Percentiles rank a stretch among this genome's conserved stretches.
phyloP scores from a whole-genome alignment of 1,139 yeast genomes.

The Debaryomyces nepalensis region DNA sequence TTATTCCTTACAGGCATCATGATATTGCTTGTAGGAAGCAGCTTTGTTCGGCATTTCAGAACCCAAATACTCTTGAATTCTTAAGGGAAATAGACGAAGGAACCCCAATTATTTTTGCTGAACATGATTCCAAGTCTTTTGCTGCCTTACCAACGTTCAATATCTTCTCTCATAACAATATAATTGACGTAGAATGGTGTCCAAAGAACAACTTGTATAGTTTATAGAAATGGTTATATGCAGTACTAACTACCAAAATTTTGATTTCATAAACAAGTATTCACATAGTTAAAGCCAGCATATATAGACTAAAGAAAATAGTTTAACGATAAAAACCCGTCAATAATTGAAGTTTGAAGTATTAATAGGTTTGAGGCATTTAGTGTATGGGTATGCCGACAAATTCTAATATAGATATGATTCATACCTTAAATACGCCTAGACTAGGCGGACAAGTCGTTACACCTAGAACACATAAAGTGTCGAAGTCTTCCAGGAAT shows the following conservation, averaged over 20 bases:
- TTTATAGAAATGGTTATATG: slow-evolving; percentile 13
- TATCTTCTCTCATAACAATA: slow-evolving; percentile 14
- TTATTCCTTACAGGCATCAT: slow-evolving; percentile 29
- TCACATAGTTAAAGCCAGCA: background rate
- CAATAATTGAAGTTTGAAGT: background rate
- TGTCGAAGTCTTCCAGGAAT: slow-evolving; percentile 24
- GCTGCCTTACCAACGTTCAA: slow-evolving; percentile 29
- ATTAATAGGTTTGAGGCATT: slow-evolving; percentile 6
- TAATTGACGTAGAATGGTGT: slow-evolving; percentile 24
- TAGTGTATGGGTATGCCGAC: slow-evolving; percentile 1
- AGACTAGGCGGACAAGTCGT: slow-evolving; percentile 16
- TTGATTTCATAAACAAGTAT: slow-evolving; percentile 5
- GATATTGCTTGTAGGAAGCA: slow-evolving; percentile 16
- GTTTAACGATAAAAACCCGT: background rate
- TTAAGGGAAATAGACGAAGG: background rate
- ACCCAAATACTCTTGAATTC: background rate
- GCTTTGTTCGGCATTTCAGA: background rate
- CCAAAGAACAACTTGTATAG: slow-evolving; percentile 24
- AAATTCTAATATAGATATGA: slow-evolving; percentile 17
- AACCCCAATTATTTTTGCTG: slow-evolving; percentile 12
- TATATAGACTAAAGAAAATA: background rate
- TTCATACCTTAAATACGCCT: slow-evolving; percentile 18
- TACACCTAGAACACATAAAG: slow-evolving; percentile 29
- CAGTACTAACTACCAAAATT: slow-evolving; percentile 11
- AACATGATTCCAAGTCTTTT: slow-evolving; percentile 14